Base-by-base conservation (phyloP, 305 asterid genomes). In the Solanum hybrid region DNA sequence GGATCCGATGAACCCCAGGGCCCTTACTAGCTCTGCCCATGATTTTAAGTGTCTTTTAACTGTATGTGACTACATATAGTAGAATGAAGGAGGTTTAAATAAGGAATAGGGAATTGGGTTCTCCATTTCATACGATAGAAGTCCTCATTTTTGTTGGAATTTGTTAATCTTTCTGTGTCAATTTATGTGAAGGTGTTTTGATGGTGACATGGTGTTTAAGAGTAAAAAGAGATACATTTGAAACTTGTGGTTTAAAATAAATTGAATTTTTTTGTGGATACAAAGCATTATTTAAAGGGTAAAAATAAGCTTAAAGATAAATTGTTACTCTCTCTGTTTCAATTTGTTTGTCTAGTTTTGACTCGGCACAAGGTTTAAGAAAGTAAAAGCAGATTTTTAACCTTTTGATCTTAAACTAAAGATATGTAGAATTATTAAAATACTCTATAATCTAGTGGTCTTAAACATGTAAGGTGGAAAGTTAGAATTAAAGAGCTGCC, bases 331-430 rank as follows among this genome's bases (percentile, higher is more conserved):
- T 5, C 0, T 69, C 31, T 0, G 0, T n/a, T 69, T 69, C 0
- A 10, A 69, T 24, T 69, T 10, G 7, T 24, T 24, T 69, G 8
- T 69, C 3, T 66, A 0, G 75, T 2, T 24, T 66, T 69, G 8
- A n/a, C 16, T 69, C 24, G 0, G 0, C 31, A 0, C 13, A 1
- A 0, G 27, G 75, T 69, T 69, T 69, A 69, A 24, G 75, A 1
- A 69, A 69, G 31, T 69, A 66, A 66, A n/a, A 66, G 6, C 4
- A 3, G 2, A 69, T 0, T 10, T 69, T 69, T 24, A 69, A 69
- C 24, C 16, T 10, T 66, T 1, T 69, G 75, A 24, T 69, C 6
- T 69, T 24, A 69, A 69, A 69, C 13, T 24, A 4, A 69, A 69
- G 31, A 69, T 69, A 69, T 24, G 31, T 69, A 24, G 1, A 69